Conservation (phyloP, 2,329 filamentous ascomycete species). For the Pestalotiopsis sp. region DNA sequence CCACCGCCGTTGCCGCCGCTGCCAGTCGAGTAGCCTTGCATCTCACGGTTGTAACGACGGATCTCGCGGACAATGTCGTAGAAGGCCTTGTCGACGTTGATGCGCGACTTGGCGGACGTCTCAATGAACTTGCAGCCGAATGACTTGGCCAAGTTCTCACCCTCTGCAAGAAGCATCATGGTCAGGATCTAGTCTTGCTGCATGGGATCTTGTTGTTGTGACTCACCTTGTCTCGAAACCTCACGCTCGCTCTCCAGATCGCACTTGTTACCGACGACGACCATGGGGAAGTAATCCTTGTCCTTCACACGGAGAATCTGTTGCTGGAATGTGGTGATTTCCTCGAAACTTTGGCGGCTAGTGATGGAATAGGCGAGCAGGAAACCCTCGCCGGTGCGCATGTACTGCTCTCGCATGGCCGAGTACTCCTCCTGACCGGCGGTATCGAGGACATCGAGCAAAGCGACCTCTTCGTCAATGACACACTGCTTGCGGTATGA, state of each 20-base stretch:
- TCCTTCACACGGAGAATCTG: slow-evolving; percentile 98
- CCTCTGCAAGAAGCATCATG: slow-evolving; percentile 63
- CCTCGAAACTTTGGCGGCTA: slow-evolving; percentile 94
- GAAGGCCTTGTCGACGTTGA: slow-evolving; percentile 98
- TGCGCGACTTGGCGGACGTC: slow-evolving; percentile 96
- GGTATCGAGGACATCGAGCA: slow-evolving; percentile 97
- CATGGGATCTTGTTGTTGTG: background rate
- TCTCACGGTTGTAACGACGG: slow-evolving; percentile 96
- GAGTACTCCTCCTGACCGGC: slow-evolving; percentile 99
- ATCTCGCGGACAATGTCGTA: slow-evolving; percentile 99
- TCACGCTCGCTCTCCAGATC: slow-evolving; percentile 93
- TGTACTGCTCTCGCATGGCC: slow-evolving; percentile 99
- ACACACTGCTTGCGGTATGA: slow-evolving; percentile 99
- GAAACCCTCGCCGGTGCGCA: slow-evolving; percentile 98
- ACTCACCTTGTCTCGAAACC: slow-evolving; percentile 75
- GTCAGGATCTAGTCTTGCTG: background rate
- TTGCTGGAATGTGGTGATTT: slow-evolving; percentile 98
- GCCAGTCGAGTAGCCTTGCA: slow-evolving; percentile 81
- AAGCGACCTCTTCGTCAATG: slow-evolving; percentile 96
- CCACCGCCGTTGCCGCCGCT: slow-evolving; percentile 66
- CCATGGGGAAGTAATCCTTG: slow-evolving; percentile 99
- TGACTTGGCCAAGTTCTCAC: slow-evolving; percentile 79
- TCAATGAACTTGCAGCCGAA: slow-evolving; percentile 99
- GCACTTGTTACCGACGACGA: slow-evolving; percentile 98
- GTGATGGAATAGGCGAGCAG: slow-evolving; percentile 98